Conservation (phyloP, 192 early-diverging fungal species). For the Coemansia sp. region DNA sequence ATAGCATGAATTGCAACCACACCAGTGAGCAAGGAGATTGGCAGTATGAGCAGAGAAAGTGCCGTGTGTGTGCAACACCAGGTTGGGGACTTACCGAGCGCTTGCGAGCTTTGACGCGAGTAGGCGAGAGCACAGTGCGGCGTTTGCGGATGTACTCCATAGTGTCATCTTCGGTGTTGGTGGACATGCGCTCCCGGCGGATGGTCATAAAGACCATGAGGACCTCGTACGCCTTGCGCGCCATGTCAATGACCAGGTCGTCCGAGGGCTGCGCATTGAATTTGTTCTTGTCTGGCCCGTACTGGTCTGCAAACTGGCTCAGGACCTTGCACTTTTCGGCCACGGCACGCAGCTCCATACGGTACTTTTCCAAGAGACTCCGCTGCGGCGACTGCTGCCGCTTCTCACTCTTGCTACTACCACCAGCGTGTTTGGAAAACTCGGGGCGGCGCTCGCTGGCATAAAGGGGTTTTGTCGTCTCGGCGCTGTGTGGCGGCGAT, state of each 20-base stretch:
- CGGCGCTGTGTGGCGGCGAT: conserved; percentile 1
- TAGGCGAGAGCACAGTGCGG: conserved; percentile 51
- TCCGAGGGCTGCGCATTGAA: conserved; percentile 53
- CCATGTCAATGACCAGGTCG: conserved; percentile 55
- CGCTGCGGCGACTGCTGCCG: conserved; percentile 1
- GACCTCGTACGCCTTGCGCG: conserved; percentile 53
- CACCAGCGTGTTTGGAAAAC: background rate
- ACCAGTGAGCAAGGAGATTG: background rate
- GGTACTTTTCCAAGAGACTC: conserved; percentile 44
- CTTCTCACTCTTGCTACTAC: conserved; percentile 1
- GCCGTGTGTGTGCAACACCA: background rate
- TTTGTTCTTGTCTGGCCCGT: conserved; percentile 49
- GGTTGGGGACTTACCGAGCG: conserved; percentile 44
- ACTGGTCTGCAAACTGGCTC: conserved; percentile 51
- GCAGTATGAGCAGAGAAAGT: background rate
- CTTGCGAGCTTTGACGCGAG: conserved; percentile 44
- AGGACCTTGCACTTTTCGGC: conserved; percentile 51
- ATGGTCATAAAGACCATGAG: conserved; percentile 55
- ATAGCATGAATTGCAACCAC: background rate
- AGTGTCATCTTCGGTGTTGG: conserved; percentile 47
- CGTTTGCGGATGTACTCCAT: conserved; percentile 58
- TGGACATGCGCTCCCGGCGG: conserved; percentile 49
- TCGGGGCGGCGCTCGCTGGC: conserved; percentile 2
- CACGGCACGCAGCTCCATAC: conserved; percentile 41
- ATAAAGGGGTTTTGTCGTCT: background rate